These are phyloP conservation scores for Coleophoma cylindrospora DNA, from an alignment of 2,329 filamentous ascomycete species.

Conservation along the genomic window DNA sequence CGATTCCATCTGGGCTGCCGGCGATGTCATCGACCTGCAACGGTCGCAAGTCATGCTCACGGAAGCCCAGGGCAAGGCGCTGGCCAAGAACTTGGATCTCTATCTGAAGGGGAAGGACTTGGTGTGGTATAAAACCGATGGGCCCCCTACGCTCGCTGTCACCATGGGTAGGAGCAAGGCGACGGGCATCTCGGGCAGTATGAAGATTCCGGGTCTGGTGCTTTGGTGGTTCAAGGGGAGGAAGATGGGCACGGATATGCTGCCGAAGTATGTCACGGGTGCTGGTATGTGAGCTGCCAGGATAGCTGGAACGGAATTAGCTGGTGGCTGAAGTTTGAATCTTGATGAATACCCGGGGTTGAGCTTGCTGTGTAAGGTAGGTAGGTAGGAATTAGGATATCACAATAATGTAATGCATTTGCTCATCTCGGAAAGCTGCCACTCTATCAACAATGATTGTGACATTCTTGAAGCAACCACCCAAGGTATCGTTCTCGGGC, in stretches of 20 bases:
- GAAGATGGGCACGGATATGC: neutral
- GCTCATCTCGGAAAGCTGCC: no score
- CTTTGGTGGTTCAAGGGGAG: slow-evolving; percentile 14
- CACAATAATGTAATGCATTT: no score
- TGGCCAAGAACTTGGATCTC: slow-evolving; percentile 21
- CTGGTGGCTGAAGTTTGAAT: no score
- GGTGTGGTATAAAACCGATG: slow-evolving; percentile 14
- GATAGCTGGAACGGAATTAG: no score
- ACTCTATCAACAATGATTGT: no score
- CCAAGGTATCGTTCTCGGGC: no score
- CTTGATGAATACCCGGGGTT: no score
- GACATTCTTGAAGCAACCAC: no score
- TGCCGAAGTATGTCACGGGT: neutral
- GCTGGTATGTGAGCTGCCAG: neutral
- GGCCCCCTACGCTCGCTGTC: slow-evolving; percentile 16
- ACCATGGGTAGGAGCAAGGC: slow-evolving; percentile 19
- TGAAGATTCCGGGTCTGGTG: slow-evolving; percentile 18
- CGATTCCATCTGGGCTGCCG: slow-evolving; percentile 23
- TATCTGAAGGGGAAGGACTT: slow-evolving; percentile 16
- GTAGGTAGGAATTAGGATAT: no score
- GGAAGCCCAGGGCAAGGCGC: slow-evolving; percentile 7
- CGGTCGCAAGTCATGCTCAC: slow-evolving; percentile 12
- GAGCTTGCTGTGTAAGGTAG: no score
- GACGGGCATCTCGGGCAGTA: slow-evolving; percentile 15
- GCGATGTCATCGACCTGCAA: slow-evolving; percentile 19